phyloP scores from a whole-genome alignment of 805 yeast genomes.

The Barnettozyma vustinii region DNA sequence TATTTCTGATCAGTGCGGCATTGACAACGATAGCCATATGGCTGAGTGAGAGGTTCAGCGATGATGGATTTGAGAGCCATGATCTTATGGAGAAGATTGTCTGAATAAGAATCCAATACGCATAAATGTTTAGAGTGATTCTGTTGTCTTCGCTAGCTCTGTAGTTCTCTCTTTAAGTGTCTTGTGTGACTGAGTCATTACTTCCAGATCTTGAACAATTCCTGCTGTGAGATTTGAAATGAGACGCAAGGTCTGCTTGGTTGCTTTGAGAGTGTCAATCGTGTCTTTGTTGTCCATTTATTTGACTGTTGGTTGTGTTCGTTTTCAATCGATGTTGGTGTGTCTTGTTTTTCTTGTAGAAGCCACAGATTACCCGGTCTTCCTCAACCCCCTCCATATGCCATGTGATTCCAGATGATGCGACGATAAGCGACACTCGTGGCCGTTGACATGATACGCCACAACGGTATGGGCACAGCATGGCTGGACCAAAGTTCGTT shows the following conservation, averaged over 20 bases:
- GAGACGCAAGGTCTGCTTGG: constrained; percentile 9
- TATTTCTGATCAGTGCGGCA: constrained; percentile 29
- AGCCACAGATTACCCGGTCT: neutral
- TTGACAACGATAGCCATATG: constrained; percentile 23
- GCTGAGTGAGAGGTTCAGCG: constrained; percentile 16
- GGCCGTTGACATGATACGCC: neutral
- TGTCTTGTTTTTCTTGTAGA: neutral
- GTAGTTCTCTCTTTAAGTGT: neutral
- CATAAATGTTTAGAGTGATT: neutral
- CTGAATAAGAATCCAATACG: neutral
- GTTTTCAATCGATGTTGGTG: neutral
- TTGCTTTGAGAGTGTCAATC: constrained; percentile 7
- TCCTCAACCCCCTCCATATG: too few relatives aligned
- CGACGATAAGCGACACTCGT: too few relatives aligned
- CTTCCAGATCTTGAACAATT: constrained; percentile 7
- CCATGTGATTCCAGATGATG: too few relatives aligned
- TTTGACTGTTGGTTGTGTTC: neutral
- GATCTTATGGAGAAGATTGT: constrained; percentile 12
- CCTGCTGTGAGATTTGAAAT: constrained; percentile 7
- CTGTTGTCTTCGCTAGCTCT: neutral
- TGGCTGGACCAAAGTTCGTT: too few relatives aligned
- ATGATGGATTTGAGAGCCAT: constrained; percentile 20
- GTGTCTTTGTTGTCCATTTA: neutral
- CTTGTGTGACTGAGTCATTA: constrained; percentile 1
- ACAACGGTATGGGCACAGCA: neutral